A percentile compares a stretch with the other conserved stretches of the same genome.
Evolutionary conservation across 164 flowering plant species (phyloP).

Genomic region (Tinospora cordifolia): DNA sequence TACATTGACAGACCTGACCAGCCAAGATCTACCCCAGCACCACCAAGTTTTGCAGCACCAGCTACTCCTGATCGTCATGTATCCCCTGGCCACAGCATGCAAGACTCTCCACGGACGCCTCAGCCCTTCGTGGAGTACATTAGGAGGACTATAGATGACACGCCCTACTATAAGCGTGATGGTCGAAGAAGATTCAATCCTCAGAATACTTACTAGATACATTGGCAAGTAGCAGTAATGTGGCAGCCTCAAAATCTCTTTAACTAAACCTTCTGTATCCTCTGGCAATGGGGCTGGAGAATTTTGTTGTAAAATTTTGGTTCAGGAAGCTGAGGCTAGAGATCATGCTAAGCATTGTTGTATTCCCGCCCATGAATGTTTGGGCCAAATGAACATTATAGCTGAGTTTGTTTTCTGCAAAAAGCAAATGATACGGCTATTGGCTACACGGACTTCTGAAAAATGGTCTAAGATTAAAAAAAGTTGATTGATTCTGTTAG

Average conservation of each 20-base stretch:
- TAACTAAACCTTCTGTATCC: background rate
- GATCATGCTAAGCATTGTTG: background rate
- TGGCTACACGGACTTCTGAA: too few relatives aligned
- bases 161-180: conserved; percentile 67
- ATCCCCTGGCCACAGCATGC: conserved; percentile 22
- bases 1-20: conserved; percentile 29
- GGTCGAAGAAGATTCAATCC: conserved; percentile 61
- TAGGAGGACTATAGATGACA: conserved; percentile 84
- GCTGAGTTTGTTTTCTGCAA: too few relatives aligned
- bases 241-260: background rate
- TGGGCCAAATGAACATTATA: too few relatives aligned
- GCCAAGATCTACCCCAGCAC: conserved; percentile 20
- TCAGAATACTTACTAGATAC: conserved; percentile 61
- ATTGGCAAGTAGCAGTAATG: background rate
- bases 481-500: too few relatives aligned
- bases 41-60: conserved; percentile 31
- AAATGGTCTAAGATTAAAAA: too few relatives aligned
- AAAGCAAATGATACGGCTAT: too few relatives aligned
- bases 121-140: conserved; percentile 80
- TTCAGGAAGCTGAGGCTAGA: background rate
- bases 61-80: conserved; percentile 42
- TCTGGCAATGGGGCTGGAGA: background rate
- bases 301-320: background rate
- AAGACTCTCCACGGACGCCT: conserved; percentile 70
- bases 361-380: background rate